Conservation (phyloP, 2,329 filamentous ascomycete genomes). For the Talaromyces rugulosus region DNA sequence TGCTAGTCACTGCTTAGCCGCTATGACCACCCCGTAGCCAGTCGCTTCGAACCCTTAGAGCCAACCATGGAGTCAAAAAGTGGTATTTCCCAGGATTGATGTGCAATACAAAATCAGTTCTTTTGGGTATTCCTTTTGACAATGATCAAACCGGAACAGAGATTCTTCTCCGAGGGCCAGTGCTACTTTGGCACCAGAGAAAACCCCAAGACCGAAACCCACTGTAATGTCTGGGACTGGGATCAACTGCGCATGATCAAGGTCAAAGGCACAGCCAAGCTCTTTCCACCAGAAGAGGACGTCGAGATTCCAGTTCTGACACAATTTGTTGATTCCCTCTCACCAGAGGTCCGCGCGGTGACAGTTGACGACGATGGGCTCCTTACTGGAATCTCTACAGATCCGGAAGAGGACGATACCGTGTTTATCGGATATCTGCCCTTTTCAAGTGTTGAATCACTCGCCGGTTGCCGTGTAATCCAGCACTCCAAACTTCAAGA, state of each 20-base stretch:
- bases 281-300: conserved; percentile 19
- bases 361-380: conserved; percentile 19
- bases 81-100: too few relatives aligned
- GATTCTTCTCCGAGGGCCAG: conserved; percentile 17
- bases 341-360: conserved; percentile 16
- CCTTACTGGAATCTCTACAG: conserved; percentile 17
- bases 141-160: conserved; percentile 13
- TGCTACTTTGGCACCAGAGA: conserved; percentile 16
- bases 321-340: conserved; percentile 17
- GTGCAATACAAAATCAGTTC: too few relatives aligned
- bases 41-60: too few relatives aligned
- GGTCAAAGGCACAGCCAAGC: conserved; percentile 21
- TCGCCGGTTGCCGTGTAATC: conserved; percentile 14
- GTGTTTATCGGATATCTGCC: conserved; percentile 17
- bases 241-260: conserved; percentile 19
- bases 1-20: too few relatives aligned
- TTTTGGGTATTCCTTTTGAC: not conserved
- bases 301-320: conserved; percentile 15
- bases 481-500: conserved; percentile 16
- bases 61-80: too few relatives aligned
- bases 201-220: conserved; percentile 17
- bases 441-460: conserved; percentile 13
- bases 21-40: too few relatives aligned
- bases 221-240: conserved; percentile 22
- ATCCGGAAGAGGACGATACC: conserved; percentile 18